Percentiles rank a stretch among this genome's conserved stretches.
phyloP scores from a whole-genome alignment of 1,284 basidiomycete genomes.

The Malassezia obtusa region DNA sequence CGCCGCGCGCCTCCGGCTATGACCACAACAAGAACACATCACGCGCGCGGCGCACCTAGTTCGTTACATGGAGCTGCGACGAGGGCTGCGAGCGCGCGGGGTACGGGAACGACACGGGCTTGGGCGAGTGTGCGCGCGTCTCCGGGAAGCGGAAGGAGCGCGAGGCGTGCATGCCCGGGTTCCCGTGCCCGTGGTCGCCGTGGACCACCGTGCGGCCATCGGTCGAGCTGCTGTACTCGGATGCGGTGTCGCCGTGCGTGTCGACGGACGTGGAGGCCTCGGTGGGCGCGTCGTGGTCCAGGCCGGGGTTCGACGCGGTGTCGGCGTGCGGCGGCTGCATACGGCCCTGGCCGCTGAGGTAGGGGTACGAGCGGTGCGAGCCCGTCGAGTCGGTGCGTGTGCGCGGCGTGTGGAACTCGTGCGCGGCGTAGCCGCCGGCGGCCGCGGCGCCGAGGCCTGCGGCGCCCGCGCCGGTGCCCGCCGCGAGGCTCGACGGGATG shows the following conservation, averaged over 20 bases:
- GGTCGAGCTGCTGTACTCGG: conserved; percentile 8
- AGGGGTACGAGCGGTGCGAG: conserved; percentile 35
- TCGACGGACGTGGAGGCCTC: not conserved
- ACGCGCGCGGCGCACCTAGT: not conserved
- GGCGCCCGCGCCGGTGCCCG: not conserved
- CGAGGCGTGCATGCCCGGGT: not conserved
- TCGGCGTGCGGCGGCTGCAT: conserved; percentile 23
- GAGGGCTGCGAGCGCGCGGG: not conserved
- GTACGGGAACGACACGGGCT: conserved; percentile 7
- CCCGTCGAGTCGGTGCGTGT: conserved; percentile 12
- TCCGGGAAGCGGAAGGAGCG: conserved; percentile 18
- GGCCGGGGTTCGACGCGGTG: not conserved
- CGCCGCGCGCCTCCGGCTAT: no score
- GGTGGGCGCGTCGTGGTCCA: not conserved
- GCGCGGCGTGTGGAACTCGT: conserved; percentile 7
- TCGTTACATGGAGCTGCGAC: conserved; percentile 12
- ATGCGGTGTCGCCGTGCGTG: not conserved
- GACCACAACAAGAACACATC: no score
- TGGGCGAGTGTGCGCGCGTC: conserved; percentile 4
- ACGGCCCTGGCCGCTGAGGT: conserved; percentile 18
- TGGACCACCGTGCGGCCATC: conserved; percentile 10
- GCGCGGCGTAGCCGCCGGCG: conserved; percentile 1
- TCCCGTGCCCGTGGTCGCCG: not conserved
- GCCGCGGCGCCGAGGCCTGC: not conserved
- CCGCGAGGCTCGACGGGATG: not conserved